These are phyloP conservation scores for Verbena officinalis DNA, from an alignment of 257 asterid genomes.

Conservation along the genomic window DNA sequence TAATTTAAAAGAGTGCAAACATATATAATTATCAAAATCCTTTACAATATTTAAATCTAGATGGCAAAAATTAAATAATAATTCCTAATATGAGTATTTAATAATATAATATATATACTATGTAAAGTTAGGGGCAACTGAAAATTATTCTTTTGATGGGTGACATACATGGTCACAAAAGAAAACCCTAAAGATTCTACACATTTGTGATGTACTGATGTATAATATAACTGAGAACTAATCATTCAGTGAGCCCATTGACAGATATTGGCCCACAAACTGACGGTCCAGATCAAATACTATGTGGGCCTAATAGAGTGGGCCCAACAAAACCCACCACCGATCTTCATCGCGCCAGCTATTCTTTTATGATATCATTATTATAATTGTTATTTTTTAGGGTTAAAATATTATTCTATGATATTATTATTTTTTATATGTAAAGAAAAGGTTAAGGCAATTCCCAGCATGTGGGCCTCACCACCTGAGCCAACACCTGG, in stretches of 20 bases:
- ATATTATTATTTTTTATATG: neutral
- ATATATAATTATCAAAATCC: neutral
- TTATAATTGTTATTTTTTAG: too few species aligned
- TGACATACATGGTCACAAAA: slow-evolving; percentile 24
- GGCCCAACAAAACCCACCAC: slow-evolving; percentile 73
- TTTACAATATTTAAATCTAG: neutral
- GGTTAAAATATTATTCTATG: too few species aligned
- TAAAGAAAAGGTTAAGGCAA: slow-evolving; percentile 32
- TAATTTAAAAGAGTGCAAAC: neutral
- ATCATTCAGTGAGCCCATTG: slow-evolving; percentile 52
- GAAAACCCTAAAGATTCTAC: slow-evolving; percentile 28
- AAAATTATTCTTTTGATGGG: slow-evolving; percentile 15
- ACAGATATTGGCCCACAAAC: slow-evolving; percentile 51
- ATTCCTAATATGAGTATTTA: too few species aligned
- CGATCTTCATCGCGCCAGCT: slow-evolving; percentile 83
- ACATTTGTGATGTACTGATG: slow-evolving; percentile 18
- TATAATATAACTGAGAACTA: slow-evolving; percentile 23
- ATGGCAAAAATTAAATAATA: neutral
- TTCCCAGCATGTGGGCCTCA: slow-evolving; percentile 69
- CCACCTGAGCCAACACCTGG: slow-evolving; percentile 83
- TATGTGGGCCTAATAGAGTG: slow-evolving; percentile 41
- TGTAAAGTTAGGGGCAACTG: neutral
- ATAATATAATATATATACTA: neutral
- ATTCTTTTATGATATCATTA: neutral
- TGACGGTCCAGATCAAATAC: slow-evolving; percentile 47